Conservation (phyloP, 2,329 filamentous ascomycete genomes). For the Verticillium tricorpus region DNA sequence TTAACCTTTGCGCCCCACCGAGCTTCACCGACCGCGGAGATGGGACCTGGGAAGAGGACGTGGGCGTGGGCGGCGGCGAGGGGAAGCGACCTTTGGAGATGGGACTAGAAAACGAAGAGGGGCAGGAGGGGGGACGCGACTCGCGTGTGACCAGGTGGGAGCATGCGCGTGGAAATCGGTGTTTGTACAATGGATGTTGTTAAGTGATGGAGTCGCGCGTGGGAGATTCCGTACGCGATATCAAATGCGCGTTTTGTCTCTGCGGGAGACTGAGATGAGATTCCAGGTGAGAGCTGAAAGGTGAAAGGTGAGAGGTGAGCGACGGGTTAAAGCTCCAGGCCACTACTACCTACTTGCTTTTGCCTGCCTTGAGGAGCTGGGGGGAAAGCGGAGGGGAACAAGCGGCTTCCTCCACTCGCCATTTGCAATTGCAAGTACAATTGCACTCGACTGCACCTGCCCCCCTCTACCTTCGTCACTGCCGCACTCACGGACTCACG, state of each 20-base stretch:
- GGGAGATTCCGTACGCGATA: not conserved
- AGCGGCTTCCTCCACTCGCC: not conserved
- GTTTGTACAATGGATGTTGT: not conserved
- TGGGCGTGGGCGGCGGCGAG: constrained; percentile 13
- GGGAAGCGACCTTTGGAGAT: constrained; percentile 10
- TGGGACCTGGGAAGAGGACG: constrained; percentile 4
- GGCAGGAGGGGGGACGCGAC: not conserved
- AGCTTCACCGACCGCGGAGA: constrained; percentile 15
- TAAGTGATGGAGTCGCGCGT: not conserved
- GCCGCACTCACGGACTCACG: not conserved
- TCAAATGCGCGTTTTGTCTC: not conserved
- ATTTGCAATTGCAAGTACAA: not conserved
- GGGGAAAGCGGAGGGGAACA: not conserved
- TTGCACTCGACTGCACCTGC: not conserved
- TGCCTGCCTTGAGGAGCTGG: not conserved
- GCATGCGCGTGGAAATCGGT: not conserved
- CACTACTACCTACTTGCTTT: not conserved
- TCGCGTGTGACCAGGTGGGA: not conserved
- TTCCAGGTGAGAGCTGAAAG: not conserved
- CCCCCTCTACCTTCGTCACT: not conserved
- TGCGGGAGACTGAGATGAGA: not conserved
- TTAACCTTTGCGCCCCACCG: constrained; percentile 12
- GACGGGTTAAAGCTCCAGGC: not conserved
- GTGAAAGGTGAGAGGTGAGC: not conserved
- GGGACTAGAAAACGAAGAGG: constrained; percentile 1